phyloP scores from a whole-genome alignment of 768 basidiomycete genomes.

The Lentinula raphanica region DNA sequence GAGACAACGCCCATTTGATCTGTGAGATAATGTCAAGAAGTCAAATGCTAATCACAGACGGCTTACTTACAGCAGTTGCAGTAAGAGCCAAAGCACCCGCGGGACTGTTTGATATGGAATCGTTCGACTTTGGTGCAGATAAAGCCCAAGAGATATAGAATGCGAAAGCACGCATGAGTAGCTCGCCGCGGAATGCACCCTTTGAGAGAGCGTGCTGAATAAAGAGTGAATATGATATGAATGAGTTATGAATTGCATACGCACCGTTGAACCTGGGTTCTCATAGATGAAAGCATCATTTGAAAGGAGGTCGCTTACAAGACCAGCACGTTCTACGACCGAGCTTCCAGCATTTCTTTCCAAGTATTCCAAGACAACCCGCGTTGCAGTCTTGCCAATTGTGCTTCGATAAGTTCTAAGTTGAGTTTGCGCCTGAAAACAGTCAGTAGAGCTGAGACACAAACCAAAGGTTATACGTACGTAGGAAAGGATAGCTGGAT shows the following conservation, averaged over 20 bases:
- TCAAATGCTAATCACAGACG: no score
- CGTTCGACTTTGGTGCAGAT: neutral
- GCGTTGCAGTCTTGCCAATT: neutral
- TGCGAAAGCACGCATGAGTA: neutral
- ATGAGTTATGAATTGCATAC: neutral
- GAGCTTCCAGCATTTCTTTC: neutral
- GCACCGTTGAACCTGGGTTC: neutral
- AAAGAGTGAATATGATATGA: neutral
- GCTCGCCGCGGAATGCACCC: neutral
- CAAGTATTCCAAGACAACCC: neutral
- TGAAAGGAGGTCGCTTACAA: neutral
- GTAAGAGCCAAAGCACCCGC: neutral
- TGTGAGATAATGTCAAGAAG: no score
- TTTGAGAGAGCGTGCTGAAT: neutral
- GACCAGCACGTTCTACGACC: no score
- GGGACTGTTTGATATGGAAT: neutral
- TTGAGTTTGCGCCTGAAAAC: neutral
- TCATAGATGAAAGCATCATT: neutral
- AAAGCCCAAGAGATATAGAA: neutral
- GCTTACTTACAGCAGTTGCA: neutral
- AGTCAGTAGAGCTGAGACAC: neutral
- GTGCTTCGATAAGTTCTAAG: neutral
- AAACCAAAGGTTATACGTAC: neutral
- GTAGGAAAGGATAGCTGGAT: slow-evolving; percentile 1
- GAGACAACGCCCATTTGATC: neutral